Evolutionary conservation across 73 alveolate genomes (phyloP).

Genomic region (Tetrahymena elliotti): DNA sequence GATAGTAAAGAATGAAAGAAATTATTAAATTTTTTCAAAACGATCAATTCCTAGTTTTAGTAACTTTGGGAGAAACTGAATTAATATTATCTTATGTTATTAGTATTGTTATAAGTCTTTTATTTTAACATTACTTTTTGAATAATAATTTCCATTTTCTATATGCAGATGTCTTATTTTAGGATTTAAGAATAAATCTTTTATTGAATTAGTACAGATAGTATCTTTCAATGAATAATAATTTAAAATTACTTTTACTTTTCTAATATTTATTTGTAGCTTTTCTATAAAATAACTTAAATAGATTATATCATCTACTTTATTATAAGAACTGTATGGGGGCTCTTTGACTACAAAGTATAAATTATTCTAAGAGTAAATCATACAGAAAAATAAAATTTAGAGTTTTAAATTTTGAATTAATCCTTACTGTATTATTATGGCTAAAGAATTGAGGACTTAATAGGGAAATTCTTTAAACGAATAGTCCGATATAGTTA

Average conservation of each 20-base stretch:
- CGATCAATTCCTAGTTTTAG: background rate
- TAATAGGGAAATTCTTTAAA: too few species aligned
- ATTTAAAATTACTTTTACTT: too few species aligned
- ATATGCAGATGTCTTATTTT: too few species aligned
- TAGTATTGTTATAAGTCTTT: background rate
- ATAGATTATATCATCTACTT: background rate
- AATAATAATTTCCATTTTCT: background rate
- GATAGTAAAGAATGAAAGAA: background rate
- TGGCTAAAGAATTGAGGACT: background rate
- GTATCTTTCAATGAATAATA: background rate
- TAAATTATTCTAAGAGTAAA: background rate
- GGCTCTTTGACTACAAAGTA: too few species aligned
- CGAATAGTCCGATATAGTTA: too few species aligned
- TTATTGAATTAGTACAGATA: background rate
- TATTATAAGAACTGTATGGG: background rate
- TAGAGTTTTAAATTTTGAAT: too few species aligned
- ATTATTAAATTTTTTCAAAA: background rate
- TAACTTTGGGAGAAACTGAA: background rate
- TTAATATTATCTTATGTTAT: background rate
- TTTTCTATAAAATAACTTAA: too few species aligned
- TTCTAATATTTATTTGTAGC: too few species aligned
- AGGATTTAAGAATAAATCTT: background rate
- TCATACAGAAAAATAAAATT: too few species aligned
- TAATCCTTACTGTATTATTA: background rate
- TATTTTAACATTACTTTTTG: background rate